Base-by-base conservation (phyloP, 2,329 filamentous ascomycete species). In the Akanthomyces dipterigenus region DNA sequence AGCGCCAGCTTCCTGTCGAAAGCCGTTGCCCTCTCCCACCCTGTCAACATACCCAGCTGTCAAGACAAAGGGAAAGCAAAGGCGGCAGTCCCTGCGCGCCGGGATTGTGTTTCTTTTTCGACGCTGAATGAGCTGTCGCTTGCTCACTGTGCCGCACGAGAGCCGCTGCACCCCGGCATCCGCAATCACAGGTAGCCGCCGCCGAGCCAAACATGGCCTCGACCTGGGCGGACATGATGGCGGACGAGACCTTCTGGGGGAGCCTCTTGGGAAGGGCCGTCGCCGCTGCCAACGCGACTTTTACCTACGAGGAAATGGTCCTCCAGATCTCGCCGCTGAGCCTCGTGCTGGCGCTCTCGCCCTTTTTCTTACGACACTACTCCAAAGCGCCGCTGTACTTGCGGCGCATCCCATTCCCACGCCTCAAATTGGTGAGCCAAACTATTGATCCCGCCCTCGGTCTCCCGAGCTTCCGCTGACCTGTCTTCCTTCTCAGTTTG, bases 311-410 rank as follows among this genome's bases (percentile, higher is more conserved):
- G 2, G 57, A 60, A 46, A 28, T 54, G 40, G 28, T 60, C 22
- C 28, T 60, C 3, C 57, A 54, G 20, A 53, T 60, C 14, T 36
- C 40, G 40, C 57, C 57, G 5, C 20, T 60, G 5, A 20, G 36
- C 46, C 28, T 60, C 2, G 57, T 60, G 3, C 40, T 60, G 14
- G 48, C 57, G 1, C 16, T 60, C 12, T 60, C 57, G 57, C 57
- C 57, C 31, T 53, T 60, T 36, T 60, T 60, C 26, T 28, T 60
- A 20, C 57, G 40, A 18, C 57, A 60, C 49, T 60, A 60, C 20
- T 53, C 57, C 26, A 49, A 53, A 28, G 7, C 57, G 28, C 49
- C 57, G 12, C 38, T 60, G 9, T 53, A 53, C 40, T 45, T 60
- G 49, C 48, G 36, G 5, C 40, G 14, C 40, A 43, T 31, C 18